Conservation (phyloP, 1,139 yeast species). For the Scheffersomyces segobiensis region DNA sequence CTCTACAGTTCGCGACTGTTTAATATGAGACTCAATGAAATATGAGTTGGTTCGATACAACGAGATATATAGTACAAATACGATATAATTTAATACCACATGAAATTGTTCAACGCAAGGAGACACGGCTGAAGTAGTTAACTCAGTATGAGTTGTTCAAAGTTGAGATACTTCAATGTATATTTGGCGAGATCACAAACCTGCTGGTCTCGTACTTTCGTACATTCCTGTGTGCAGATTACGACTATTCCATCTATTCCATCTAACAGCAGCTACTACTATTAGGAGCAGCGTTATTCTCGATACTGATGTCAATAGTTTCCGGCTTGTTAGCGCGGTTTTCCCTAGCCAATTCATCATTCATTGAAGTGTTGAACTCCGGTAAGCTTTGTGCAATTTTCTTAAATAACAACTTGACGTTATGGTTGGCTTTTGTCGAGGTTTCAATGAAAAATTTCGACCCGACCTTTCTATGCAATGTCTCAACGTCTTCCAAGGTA, state of each 20-base stretch:
- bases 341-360: slow-evolving; percentile 23
- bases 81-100: no score
- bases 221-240: not conserved
- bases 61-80: not conserved
- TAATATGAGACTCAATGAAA: no score
- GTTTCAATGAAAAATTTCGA: slow-evolving; percentile 88
- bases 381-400: slow-evolving; percentile 90
- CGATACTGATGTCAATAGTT: slow-evolving; percentile 45
- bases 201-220: not conserved
- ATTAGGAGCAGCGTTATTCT: slow-evolving; percentile 13
- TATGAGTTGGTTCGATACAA: not conserved
- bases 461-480: slow-evolving; percentile 51
- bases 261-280: slow-evolving; percentile 17
- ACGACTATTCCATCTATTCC: no score
- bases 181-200: not conserved
- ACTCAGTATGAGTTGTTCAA: not conserved
- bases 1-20: not conserved
- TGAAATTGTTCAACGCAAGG: not conserved
- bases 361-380: slow-evolving; percentile 59
- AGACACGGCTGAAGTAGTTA: not conserved
- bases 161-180: not conserved
- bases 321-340: slow-evolving; percentile 35
- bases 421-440: slow-evolving; percentile 92
- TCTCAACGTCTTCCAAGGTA: slow-evolving; percentile 76
- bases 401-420: slow-evolving; percentile 85